Conservation (phyloP, 2,329 filamentous ascomycete species). For the Penicillium olsonii region DNA sequence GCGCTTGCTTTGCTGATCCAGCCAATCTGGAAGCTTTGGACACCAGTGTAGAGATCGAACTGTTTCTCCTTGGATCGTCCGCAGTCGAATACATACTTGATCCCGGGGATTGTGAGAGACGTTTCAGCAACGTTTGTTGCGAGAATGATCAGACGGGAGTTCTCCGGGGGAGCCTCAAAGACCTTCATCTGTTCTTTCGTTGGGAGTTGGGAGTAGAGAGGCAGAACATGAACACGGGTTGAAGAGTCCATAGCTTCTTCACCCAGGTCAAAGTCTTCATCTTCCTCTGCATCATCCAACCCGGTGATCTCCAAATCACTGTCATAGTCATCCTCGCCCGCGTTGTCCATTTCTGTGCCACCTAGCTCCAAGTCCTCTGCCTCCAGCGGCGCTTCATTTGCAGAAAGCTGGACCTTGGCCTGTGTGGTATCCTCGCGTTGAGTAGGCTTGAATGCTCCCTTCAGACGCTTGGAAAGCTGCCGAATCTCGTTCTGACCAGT, state of each 20-base stretch:
- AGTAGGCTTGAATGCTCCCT: constrained; percentile 63
- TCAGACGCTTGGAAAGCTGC: constrained; percentile 76
- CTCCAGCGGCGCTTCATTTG: constrained; percentile 76
- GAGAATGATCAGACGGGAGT: constrained; percentile 80
- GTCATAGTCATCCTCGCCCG: constrained; percentile 52
- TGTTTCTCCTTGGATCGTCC: constrained; percentile 89
- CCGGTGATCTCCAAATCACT: constrained; percentile 63
- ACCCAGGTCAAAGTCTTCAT: constrained; percentile 70
- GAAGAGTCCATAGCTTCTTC: constrained; percentile 60
- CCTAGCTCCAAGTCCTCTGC: constrained; percentile 86
- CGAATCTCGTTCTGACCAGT: constrained; percentile 92
- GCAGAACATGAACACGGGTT: constrained; percentile 80
- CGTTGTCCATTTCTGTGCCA: constrained; percentile 50
- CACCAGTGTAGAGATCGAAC: constrained; percentile 83
- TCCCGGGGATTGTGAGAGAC: constrained; percentile 92
- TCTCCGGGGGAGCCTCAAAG: constrained; percentile 81
- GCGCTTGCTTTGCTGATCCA: constrained; percentile 99
- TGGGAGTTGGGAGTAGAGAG: constrained; percentile 87
- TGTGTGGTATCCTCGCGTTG: constrained; percentile 54
- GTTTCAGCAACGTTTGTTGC: constrained; percentile 98
- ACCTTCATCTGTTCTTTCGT: constrained; percentile 89
- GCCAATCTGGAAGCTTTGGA: constrained; percentile 91
- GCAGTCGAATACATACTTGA: constrained; percentile 93
- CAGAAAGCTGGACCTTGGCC: constrained; percentile 72
- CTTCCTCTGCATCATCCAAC: constrained; percentile 59